Evolutionary conservation across 306 rosid species (phyloP).

Genomic region (Alnus glutinosa): DNA sequence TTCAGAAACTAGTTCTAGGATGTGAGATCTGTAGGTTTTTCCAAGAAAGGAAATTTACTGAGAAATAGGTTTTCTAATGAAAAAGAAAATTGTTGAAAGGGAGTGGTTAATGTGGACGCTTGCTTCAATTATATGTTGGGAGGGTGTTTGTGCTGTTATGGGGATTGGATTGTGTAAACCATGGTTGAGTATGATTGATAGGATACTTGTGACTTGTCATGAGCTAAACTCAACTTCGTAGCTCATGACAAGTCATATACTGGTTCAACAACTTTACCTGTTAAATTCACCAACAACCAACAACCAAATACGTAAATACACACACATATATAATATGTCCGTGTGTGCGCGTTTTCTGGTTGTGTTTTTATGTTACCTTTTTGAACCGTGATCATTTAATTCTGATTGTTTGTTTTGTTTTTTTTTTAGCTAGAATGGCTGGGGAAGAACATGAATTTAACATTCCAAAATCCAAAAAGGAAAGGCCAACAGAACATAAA

Average conservation of each 20-base stretch:
- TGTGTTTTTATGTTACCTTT: neutral
- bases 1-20: conserved; percentile 4
- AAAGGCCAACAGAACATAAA: neutral
- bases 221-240: no score
- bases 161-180: no score
- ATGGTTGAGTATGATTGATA: no score
- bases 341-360: neutral
- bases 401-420: neutral
- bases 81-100: conserved; percentile 1
- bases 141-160: no score
- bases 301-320: no score
- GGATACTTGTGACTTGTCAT: no score
- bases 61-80: conserved; percentile 8
- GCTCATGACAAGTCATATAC: no score
- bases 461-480: neutral
- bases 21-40: conserved; percentile 46
- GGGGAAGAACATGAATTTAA: conserved; percentile 6
- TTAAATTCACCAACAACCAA: no score
- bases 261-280: no score
- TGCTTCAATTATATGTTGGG: no score
- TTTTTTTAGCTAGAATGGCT: neutral
- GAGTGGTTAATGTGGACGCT: no score
- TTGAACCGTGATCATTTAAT: neutral
- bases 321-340: no score
- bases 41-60: neutral